Base-by-base conservation (phyloP, 495 filamentous ascomycete species). In the Penicillium paradoxum region DNA sequence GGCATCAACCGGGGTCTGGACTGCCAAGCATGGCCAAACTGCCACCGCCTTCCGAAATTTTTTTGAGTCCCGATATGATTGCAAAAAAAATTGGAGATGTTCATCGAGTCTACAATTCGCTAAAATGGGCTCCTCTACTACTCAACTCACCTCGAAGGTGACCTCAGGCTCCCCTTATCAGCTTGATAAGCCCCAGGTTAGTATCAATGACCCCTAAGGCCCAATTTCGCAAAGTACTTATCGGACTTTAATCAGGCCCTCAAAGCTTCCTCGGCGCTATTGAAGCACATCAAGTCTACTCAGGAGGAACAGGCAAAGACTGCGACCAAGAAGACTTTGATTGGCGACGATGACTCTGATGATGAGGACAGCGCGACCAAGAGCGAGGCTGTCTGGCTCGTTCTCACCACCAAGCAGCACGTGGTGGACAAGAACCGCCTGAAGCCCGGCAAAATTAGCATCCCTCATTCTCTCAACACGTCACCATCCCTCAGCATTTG, bases 381-480 rank as follows among this genome's bases (percentile, higher is more conserved):
- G 49, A 81, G 82, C 48, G 80, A 83, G 53, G 81, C 88, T 3
- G 75, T 97, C 49, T 95, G 88, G 86, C 81, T 98, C 29, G 82
- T 84, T 10, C 72, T 98, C 45, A 88, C 89, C 41, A 96, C 91
- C 40, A 97, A 97, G 73, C 89, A 88, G 70, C 88, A 93, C 65
- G 83, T 92, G 50, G 74, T 82, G 48, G 84, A 90, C 63, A 80
- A 80, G 60, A 83, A 83, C 66, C 80, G 80, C 37, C 77, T 97
- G 47, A 95, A 95, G 74, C 92, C 93, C 24, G 75, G 76, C 40
- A 86, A 84, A 61, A 79, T 87, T 60, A 60, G 41, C 49, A 62
- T 79, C 43, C 88, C 90, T 11, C 82, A 93, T 66, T 75, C 88
- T 4, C 79, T 93, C 30, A 85, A 87, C 71, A 67, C 70, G 41